phyloP scores from a whole-genome alignment of 2,329 filamentous ascomycete genomes.

The Ophiobolus disseminans region DNA sequence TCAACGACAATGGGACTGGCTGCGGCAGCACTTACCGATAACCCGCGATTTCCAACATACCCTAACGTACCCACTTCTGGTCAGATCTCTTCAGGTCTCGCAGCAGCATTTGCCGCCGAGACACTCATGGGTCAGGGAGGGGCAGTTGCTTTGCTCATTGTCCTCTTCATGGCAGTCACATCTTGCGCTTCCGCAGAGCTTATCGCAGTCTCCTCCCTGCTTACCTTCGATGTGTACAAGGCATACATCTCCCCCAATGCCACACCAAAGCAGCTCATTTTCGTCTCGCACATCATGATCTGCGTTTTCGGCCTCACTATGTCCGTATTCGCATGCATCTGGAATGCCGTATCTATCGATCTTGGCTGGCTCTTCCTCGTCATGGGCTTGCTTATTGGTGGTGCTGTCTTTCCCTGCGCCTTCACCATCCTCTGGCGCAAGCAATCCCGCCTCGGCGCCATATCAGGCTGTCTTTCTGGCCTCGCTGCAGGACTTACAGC shows the following conservation, averaged over 20 bases:
- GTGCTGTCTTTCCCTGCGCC: conserved; percentile 50
- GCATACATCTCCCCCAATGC: conserved; percentile 50
- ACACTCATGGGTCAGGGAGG: conserved; percentile 39
- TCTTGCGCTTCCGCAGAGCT: conserved; percentile 50
- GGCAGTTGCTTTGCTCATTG: conserved; percentile 37
- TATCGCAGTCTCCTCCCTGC: conserved; percentile 50
- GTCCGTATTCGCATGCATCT: conserved; percentile 49
- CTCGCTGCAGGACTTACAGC: conserved; percentile 46
- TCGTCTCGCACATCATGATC: conserved; percentile 51
- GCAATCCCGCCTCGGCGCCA: conserved; percentile 43
- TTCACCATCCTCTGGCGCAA: conserved; percentile 49
- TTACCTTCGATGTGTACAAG: conserved; percentile 56
- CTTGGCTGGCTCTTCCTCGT: conserved; percentile 52
- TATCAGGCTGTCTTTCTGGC: conserved; percentile 42
- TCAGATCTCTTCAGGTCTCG: conserved; percentile 39
- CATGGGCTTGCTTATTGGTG: conserved; percentile 53
- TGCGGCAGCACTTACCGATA: conserved; percentile 53
- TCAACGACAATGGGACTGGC: conserved; percentile 56
- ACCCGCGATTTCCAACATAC: conserved; percentile 54
- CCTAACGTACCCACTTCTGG: conserved; percentile 37
- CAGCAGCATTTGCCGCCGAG: conserved; percentile 39
- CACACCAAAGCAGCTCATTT: conserved; percentile 46
- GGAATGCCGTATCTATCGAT: conserved; percentile 49
- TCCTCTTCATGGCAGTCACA: conserved; percentile 47
- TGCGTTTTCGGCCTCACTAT: conserved; percentile 51